Percentiles rank a stretch among this genome's conserved stretches.
Evolutionary conservation across 108 stramenopile genomes (phyloP).

Genomic region (Cylindrotheca fusiformis): DNA sequence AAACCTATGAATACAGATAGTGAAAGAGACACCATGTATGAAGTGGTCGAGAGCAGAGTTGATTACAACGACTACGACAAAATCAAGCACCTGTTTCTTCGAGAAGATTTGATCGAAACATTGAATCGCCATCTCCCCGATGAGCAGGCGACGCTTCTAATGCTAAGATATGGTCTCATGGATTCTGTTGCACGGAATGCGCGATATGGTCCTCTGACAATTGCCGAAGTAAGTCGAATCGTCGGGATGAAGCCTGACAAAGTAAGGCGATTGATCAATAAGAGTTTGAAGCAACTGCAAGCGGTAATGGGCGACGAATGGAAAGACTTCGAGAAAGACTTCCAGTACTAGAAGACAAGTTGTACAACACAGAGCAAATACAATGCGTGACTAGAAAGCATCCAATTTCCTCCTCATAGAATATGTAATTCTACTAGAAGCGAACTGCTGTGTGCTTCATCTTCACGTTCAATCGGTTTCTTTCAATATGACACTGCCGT

Average conservation of each 20-base stretch:
- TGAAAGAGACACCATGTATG: constrained; percentile 53
- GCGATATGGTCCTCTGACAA: constrained; percentile 57
- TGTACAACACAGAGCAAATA: not conserved
- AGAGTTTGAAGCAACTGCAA: constrained; percentile 59
- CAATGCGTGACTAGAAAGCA: not conserved
- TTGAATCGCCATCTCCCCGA: constrained; percentile 50
- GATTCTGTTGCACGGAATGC: constrained; percentile 39
- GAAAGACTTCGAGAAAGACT: constrained; percentile 59
- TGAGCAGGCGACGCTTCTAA: constrained; percentile 57
- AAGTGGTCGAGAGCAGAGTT: constrained; percentile 44
- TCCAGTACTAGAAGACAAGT: constrained; percentile 3
- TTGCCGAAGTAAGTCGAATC: constrained; percentile 69
- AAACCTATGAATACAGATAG: constrained; percentile 37
- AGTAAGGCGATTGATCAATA: constrained; percentile 70
- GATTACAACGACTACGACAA: constrained; percentile 52
- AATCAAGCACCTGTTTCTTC: constrained; percentile 46
- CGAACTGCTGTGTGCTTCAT: too few species aligned
- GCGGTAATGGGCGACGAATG: constrained; percentile 60
- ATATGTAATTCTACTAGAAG: too few species aligned
- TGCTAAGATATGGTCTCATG: constrained; percentile 70
- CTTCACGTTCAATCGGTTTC: constrained; percentile 5
- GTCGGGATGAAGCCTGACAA: constrained; percentile 79
- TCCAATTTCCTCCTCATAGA: too few species aligned
- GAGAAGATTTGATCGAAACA: constrained; percentile 66
- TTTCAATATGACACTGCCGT: constrained; percentile 87